These are phyloP conservation scores for Russula brevipes DNA, from an alignment of 768 basidiomycete species.

Conservation along the genomic window DNA sequence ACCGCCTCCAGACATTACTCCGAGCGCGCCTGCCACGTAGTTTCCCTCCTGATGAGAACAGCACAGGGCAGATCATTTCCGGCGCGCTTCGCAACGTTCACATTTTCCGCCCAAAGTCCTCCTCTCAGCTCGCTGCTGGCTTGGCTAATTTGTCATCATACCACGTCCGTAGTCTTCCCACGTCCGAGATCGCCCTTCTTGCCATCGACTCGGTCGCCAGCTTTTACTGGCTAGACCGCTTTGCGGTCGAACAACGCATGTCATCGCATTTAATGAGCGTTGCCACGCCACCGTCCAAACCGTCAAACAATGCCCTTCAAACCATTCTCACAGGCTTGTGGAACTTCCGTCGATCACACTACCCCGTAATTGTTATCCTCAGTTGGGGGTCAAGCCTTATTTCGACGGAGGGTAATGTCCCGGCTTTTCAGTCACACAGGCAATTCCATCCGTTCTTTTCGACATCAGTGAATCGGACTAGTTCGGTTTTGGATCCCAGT, in stretches of 20 bases:
- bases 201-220: slow-evolving; percentile 72
- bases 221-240: slow-evolving; percentile 76
- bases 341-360: slow-evolving; percentile 43
- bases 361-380: slow-evolving; percentile 50
- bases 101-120: slow-evolving; percentile 64
- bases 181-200: slow-evolving; percentile 57
- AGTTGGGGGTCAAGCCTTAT: slow-evolving; percentile 53
- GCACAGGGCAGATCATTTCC: slow-evolving; percentile 30
- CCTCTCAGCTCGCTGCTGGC: slow-evolving; percentile 63
- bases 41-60: slow-evolving; percentile 19
- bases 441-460: slow-evolving; percentile 44
- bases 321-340: slow-evolving; percentile 45
- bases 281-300: slow-evolving; percentile 19
- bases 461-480: slow-evolving; percentile 9
- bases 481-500: not conserved
- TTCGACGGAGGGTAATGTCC: slow-evolving; percentile 21
- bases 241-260: slow-evolving; percentile 48
- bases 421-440: slow-evolving; percentile 36
- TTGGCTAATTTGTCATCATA: slow-evolving; percentile 54
- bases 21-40: slow-evolving; percentile 39
- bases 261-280: slow-evolving; percentile 28
- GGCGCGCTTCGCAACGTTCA: slow-evolving; percentile 52
- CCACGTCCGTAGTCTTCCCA: slow-evolving; percentile 43
- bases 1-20: slow-evolving; percentile 51
- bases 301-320: slow-evolving; percentile 39